phyloP scores from a whole-genome alignment of 306 rosid genomes.

The Acacia confusa region DNA sequence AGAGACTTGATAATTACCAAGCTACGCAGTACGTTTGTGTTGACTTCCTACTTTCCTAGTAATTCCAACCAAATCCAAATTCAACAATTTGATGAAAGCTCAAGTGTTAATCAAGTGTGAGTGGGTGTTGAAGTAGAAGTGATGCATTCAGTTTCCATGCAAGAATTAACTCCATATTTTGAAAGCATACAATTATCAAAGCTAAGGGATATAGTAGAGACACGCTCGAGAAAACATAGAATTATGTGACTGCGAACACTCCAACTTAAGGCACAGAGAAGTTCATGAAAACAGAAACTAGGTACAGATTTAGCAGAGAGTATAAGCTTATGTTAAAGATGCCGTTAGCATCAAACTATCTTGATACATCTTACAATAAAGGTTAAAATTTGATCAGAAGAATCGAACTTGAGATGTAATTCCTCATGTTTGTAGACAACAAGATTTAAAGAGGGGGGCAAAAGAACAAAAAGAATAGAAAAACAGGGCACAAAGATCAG shows the following conservation, averaged over 20 bases:
- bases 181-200: not conserved
- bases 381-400: not conserved
- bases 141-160: not conserved
- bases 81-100: not conserved
- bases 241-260: no score
- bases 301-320: not conserved
- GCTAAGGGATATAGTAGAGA: not conserved
- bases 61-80: not conserved
- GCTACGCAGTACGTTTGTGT: not conserved
- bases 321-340: no score
- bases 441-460: no score
- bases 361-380: no score
- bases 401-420: not conserved
- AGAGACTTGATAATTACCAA: not conserved
- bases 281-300: not conserved
- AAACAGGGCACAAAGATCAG: not conserved
- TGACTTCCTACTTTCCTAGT: not conserved
- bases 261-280: not conserved
- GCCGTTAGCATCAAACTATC: no score
- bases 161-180: not conserved
- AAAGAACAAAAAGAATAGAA: not conserved
- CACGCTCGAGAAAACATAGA: no score
- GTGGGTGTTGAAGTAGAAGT: not conserved
- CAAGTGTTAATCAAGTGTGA: not conserved
- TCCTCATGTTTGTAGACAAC: no score